Percentiles rank a stretch among this genome's conserved stretches.
These are phyloP conservation scores for Chaetomidium leptoderma DNA, from an alignment of 495 filamentous ascomycete species.

Conservation along the genomic window DNA sequence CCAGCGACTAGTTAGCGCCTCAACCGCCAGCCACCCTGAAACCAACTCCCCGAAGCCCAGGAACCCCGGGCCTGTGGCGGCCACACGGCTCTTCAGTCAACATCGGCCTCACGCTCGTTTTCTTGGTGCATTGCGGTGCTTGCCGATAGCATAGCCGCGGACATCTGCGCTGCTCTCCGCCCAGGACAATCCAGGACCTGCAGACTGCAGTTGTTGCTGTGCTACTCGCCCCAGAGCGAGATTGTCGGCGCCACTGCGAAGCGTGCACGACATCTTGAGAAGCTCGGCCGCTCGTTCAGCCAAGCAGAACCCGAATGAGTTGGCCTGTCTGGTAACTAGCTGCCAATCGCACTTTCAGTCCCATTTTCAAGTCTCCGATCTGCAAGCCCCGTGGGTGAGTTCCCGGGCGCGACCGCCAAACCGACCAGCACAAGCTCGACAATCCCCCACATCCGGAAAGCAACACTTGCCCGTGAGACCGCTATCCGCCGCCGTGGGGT, in stretches of 20 bases:
- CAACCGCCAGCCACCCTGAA: conserved; percentile 27
- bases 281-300: conserved; percentile 20
- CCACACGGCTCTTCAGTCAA: conserved; percentile 8
- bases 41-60: conserved; percentile 15
- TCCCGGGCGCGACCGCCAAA: conserved; percentile 15
- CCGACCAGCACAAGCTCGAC: conserved; percentile 12
- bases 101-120: conserved; percentile 25
- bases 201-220: not conserved
- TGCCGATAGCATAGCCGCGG: not conserved
- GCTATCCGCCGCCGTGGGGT: conserved; percentile 3
- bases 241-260: conserved; percentile 24
- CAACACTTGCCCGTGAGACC: conserved; percentile 12
- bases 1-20: conserved; percentile 20
- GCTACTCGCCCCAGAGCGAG: conserved; percentile 10
- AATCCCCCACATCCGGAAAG: conserved; percentile 13
- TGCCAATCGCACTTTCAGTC: conserved; percentile 30
- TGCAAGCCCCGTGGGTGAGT: conserved; percentile 24
- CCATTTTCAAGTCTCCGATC: conserved; percentile 25
- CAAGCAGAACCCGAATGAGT: conserved; percentile 20
- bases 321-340: conserved; percentile 20
- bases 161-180: not conserved
- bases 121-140: conserved; percentile 12
- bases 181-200: no score
- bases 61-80: conserved; percentile 20
- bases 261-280: conserved; percentile 17